These are phyloP conservation scores for Phaseolus lunatus DNA, from an alignment of 306 rosid species.

Conservation along the genomic window DNA sequence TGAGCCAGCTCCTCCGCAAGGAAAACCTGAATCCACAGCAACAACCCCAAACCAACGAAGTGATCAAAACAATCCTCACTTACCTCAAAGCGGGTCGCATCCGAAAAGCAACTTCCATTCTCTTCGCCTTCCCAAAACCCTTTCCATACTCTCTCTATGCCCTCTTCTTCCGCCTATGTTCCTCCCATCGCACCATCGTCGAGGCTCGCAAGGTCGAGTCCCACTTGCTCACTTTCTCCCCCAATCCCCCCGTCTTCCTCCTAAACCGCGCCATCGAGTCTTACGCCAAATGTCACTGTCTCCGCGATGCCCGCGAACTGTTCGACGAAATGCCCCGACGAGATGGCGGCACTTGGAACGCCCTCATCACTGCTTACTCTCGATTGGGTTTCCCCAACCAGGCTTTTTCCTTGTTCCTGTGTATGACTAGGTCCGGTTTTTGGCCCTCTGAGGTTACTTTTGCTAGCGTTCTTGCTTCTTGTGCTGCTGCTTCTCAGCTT, in stretches of 20 bases:
- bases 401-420: conserved; percentile 47
- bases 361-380: conserved; percentile 60
- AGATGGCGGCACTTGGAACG: conserved; percentile 82
- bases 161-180: conserved; percentile 66
- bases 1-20: conserved; percentile 48
- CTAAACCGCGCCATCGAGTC: conserved; percentile 74
- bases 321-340: conserved; percentile 80
- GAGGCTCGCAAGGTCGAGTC: conserved; percentile 69
- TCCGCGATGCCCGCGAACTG: conserved; percentile 68
- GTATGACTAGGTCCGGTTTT: conserved; percentile 56
- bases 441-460: conserved; percentile 57
- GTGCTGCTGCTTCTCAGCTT: conserved; percentile 53
- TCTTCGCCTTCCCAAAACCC: conserved; percentile 55
- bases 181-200: conserved; percentile 54
- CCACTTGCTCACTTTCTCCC: conserved; percentile 63
- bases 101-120: conserved; percentile 58
- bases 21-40: conserved; percentile 41
- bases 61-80: conserved; percentile 44
- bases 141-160: conserved; percentile 61
- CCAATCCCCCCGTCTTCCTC: conserved; percentile 63
- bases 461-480: conserved; percentile 65
- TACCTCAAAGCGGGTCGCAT: conserved; percentile 53
- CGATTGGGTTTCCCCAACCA: conserved; percentile 48
- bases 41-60: conserved; percentile 24
- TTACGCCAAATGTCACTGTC: conserved; percentile 62